Evolutionary conservation across 495 filamentous ascomycete genomes (phyloP).

Genomic region (Immersiella caudata): DNA sequence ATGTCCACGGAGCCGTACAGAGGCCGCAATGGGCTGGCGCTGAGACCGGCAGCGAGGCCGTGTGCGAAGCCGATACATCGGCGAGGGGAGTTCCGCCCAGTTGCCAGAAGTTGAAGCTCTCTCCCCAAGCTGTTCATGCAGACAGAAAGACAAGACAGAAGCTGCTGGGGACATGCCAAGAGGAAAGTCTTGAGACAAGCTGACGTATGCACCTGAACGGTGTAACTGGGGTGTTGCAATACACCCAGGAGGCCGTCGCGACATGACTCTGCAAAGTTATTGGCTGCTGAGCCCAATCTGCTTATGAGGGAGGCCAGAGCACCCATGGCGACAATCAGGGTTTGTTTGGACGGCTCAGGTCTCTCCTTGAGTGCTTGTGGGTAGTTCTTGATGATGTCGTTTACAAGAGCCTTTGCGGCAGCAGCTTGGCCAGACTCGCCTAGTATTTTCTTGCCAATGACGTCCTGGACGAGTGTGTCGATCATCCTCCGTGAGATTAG

Average conservation of each 20-base stretch:
- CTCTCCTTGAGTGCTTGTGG: constrained; percentile 91
- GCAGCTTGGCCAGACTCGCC: constrained; percentile 84
- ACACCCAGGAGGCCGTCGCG: constrained; percentile 89
- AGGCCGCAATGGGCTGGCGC: constrained; percentile 83
- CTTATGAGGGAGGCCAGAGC: constrained; percentile 77
- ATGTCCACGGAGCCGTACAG: constrained; percentile 95
- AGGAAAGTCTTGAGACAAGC: constrained; percentile 85
- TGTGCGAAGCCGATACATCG: constrained; percentile 92
- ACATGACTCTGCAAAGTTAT: constrained; percentile 73
- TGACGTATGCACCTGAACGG: constrained; percentile 87
- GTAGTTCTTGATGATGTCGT: constrained; percentile 90
- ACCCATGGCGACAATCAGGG: constrained; percentile 75
- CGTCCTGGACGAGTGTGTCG: constrained; percentile 79
- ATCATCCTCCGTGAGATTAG: constrained; percentile 84
- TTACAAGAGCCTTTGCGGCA: constrained; percentile 80
- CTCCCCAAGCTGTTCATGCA: constrained; percentile 94
- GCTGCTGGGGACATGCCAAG: constrained; percentile 85
- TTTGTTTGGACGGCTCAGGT: constrained; percentile 86
- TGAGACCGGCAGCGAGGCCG: constrained; percentile 87
- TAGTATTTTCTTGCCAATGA: constrained; percentile 78
- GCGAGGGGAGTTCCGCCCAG: constrained; percentile 76
- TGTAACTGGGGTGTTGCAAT: constrained; percentile 92
- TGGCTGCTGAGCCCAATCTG: constrained; percentile 79
- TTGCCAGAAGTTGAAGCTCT: constrained; percentile 76
- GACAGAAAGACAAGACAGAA: constrained; percentile 87